phyloP scores from a whole-genome alignment of 2,329 filamentous ascomycete genomes.

The Penicillium brevicompactum region DNA sequence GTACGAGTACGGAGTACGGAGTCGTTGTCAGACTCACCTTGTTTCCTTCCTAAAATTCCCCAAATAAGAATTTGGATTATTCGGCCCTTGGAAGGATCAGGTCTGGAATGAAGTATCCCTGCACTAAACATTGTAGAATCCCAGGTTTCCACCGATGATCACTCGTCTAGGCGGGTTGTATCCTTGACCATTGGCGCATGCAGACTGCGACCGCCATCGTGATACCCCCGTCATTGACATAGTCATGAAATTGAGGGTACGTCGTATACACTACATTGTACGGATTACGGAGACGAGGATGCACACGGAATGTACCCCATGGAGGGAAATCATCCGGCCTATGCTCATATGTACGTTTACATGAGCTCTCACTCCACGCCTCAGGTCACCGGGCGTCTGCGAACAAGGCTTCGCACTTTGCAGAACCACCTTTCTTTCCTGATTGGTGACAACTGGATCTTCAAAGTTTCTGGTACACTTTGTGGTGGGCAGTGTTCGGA shows the following conservation, averaged over 20 bases:
- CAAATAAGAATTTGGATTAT: not conserved
- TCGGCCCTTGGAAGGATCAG: not conserved
- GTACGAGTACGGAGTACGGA: conserved; percentile 6
- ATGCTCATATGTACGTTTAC: not conserved
- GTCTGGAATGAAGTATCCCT: conserved; percentile 5
- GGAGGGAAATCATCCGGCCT: conserved; percentile 20
- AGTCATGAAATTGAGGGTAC: not conserved
- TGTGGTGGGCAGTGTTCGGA: not conserved
- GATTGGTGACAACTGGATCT: conserved; percentile 5
- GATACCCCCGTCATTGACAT: conserved; percentile 16
- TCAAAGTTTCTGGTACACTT: conserved; percentile 4
- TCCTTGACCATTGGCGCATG: conserved; percentile 24
- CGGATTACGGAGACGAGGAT: not conserved
- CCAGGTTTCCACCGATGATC: conserved; percentile 19
- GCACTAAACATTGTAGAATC: conserved; percentile 1
- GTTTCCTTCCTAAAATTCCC: not conserved
- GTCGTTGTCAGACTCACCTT: conserved; percentile 9
- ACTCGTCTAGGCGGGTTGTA: conserved; percentile 12
- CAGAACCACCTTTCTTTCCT: not conserved
- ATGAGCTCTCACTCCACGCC: not conserved
- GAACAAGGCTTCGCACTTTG: not conserved
- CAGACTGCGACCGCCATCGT: conserved; percentile 21
- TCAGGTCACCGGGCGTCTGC: not conserved
- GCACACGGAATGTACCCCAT: conserved; percentile 20
- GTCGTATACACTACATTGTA: not conserved